A percentile compares a stretch with the other conserved stretches of the same genome.
These are phyloP conservation scores for Malassezia equina DNA, from an alignment of 1,284 basidiomycete species.

Conservation along the genomic window DNA sequence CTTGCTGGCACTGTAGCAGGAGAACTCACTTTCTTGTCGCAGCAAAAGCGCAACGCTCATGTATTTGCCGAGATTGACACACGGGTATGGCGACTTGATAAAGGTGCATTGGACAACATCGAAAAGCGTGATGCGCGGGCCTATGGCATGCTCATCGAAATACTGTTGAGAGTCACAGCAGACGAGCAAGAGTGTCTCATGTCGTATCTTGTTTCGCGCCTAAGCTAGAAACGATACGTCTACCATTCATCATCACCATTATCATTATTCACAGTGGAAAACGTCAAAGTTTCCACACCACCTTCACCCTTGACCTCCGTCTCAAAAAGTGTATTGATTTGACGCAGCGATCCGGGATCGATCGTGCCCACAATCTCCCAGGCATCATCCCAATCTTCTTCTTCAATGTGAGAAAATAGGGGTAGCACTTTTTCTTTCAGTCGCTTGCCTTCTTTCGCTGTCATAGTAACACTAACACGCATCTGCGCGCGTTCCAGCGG, in stretches of 20 bases:
- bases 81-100: constrained; percentile 36
- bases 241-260: constrained; percentile 30
- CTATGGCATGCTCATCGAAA: constrained; percentile 28
- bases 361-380: constrained; percentile 84
- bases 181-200: constrained; percentile 45
- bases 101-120: constrained; percentile 19
- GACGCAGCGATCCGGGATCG: constrained; percentile 79
- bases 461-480: constrained; percentile 75
- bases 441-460: constrained; percentile 61
- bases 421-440: constrained; percentile 65
- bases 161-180: constrained; percentile 34
- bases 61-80: constrained; percentile 39
- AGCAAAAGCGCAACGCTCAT: constrained; percentile 34
- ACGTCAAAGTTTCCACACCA: constrained; percentile 52
- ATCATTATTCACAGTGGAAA: constrained; percentile 32
- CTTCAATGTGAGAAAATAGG: constrained; percentile 71
- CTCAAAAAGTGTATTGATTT: constrained; percentile 78
- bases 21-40: constrained; percentile 36
- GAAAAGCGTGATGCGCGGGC: constrained; percentile 15
- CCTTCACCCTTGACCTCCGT: constrained; percentile 73
- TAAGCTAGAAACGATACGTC: constrained; percentile 16
- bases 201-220: constrained; percentile 40
- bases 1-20: constrained; percentile 46
- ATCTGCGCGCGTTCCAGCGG: constrained; percentile 86
- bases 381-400: constrained; percentile 65